Conservation (phyloP, 345 rosid species). For the Euphorbia tirucalli region DNA sequence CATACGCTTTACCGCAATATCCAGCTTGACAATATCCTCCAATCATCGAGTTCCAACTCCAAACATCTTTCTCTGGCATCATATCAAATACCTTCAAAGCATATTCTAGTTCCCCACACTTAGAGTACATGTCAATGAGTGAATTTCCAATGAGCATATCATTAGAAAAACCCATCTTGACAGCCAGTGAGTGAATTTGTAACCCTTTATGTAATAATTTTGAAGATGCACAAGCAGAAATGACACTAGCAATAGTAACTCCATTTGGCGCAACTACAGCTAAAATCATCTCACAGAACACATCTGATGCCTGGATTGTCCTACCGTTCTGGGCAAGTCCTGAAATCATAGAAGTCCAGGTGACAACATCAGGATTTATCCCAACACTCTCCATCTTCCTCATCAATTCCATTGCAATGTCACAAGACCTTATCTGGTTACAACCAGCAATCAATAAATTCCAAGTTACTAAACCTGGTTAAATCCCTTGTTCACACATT, state of each 20-base stretch:
- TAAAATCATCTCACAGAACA: conserved; percentile 61
- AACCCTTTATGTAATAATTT: conserved; percentile 47
- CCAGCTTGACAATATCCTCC: conserved; percentile 81
- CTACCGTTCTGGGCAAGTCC: conserved; percentile 71
- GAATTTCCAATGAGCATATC: conserved; percentile 73
- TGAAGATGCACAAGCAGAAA: conserved; percentile 70
- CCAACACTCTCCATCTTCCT: conserved; percentile 62
- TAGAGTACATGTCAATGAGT: conserved; percentile 81
- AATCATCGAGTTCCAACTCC: conserved; percentile 83
- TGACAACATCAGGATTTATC: conserved; percentile 57
- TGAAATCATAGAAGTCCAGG: conserved; percentile 84
- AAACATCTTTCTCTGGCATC: conserved; percentile 55
- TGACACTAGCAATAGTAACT: conserved; percentile 58
- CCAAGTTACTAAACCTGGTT: conserved; percentile 62
- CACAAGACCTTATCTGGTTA: conserved; percentile 64
- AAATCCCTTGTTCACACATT: conserved; percentile 59
- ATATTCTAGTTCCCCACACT: conserved; percentile 66
- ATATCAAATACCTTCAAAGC: conserved; percentile 58
- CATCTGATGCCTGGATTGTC: conserved; percentile 51
- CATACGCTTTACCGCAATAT: conserved; percentile 71
- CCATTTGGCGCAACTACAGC: conserved; percentile 67
- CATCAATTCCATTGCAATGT: conserved; percentile 62
- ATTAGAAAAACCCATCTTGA: conserved; percentile 50
- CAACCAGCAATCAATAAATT: conserved; percentile 61
- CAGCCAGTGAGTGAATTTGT: conserved; percentile 59